Evolutionary conservation across 148 eudicot genomes (phyloP).

Genomic region (Diospyros lotus): DNA sequence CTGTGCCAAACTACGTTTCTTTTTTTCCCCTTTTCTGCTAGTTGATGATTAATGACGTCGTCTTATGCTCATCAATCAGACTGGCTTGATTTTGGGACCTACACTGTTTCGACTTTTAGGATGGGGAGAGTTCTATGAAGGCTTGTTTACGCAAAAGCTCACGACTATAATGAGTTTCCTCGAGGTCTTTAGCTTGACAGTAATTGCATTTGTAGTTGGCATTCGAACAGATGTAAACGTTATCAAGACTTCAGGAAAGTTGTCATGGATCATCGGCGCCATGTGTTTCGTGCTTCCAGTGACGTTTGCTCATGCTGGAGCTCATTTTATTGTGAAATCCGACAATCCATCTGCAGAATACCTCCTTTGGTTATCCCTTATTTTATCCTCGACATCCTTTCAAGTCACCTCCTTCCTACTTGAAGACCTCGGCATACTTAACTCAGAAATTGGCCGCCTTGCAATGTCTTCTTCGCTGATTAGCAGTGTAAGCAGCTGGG

Average conservation of each 20-base stretch:
- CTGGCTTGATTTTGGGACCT: slow-evolving; percentile 6
- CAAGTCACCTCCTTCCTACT: slow-evolving; percentile 11
- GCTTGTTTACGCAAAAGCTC: neutral
- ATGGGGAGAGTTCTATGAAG: neutral
- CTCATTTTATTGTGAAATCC: neutral
- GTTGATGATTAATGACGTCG: no score
- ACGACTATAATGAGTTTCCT: neutral
- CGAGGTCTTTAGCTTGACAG: neutral
- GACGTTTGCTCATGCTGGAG: no score
- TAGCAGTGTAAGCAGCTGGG: neutral
- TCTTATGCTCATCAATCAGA: neutral
- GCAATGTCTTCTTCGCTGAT: slow-evolving; percentile 13
- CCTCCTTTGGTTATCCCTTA: no score
- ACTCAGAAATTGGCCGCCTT: slow-evolving; percentile 13
- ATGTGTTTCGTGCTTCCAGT: neutral
- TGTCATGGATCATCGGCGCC: slow-evolving; percentile 8
- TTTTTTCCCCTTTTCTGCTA: no score
- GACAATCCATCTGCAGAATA: no score
- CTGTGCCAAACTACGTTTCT: no score
- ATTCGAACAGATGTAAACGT: neutral
- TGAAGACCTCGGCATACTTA: slow-evolving; percentile 11
- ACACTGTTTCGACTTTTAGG: neutral
- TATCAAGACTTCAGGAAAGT: slow-evolving; percentile 6
- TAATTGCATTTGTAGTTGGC: neutral
- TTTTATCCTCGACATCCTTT: slow-evolving; percentile 1